phyloP scores from a whole-genome alignment of 495 filamentous ascomycete genomes.

The Aspergillus haitiensis region DNA sequence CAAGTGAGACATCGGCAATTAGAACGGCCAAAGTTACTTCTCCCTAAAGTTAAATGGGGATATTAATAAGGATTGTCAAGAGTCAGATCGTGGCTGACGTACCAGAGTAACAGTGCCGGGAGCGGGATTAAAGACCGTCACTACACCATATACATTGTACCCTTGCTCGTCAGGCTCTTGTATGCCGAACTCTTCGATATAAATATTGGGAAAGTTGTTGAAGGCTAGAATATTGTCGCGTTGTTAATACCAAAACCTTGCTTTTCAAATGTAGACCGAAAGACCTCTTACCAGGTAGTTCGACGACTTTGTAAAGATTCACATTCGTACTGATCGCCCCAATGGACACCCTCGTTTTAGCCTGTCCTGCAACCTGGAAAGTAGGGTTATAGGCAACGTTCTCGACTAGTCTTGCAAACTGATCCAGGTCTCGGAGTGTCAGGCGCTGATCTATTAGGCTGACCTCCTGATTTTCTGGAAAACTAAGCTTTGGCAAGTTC shows the following conservation, averaged over 20 bases:
- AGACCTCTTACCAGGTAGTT: constrained; percentile 1
- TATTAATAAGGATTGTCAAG: background rate
- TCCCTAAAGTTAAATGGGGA: background rate
- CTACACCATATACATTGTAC: constrained; percentile 6
- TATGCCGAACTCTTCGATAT: constrained; percentile 6
- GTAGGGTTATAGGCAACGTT: constrained; percentile 5
- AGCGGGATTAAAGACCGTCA: constrained; percentile 8
- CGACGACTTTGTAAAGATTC: constrained; percentile 8
- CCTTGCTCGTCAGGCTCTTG: constrained; percentile 6
- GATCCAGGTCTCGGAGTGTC: background rate
- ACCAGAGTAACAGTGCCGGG: constrained; percentile 12
- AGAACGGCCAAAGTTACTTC: background rate
- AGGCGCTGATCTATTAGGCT: background rate
- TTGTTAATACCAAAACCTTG: background rate
- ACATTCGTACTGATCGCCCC: constrained; percentile 2
- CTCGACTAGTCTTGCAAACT: constrained; percentile 1
- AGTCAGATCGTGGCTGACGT: background rate
- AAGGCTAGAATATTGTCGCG: constrained; percentile 6
- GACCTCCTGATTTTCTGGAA: background rate
- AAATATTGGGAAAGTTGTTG: constrained; percentile 8
- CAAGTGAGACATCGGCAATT: constrained; percentile 1
- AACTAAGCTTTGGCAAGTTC: constrained; percentile 1
- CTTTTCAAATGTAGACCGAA: background rate
- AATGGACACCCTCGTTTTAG: constrained; percentile 2
- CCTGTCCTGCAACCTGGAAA: constrained; percentile 1